These are phyloP conservation scores for Aspergillus egyptiacus DNA, from an alignment of 495 filamentous ascomycete genomes.

Conservation along the genomic window DNA sequence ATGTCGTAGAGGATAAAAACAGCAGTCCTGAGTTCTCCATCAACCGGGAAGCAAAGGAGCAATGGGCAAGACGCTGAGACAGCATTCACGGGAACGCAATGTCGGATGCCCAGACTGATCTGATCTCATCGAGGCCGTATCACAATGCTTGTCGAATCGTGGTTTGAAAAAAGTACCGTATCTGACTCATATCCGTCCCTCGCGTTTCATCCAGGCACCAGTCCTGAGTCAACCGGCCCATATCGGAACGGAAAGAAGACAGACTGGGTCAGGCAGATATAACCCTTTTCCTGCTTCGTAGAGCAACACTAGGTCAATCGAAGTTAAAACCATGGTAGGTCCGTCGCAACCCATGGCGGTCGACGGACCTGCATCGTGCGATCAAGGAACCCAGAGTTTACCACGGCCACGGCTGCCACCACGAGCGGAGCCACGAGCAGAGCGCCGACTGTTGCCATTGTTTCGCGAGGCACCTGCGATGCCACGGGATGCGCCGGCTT, in stretches of 20 bases:
- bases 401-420: constrained; percentile 40
- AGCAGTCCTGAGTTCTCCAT: constrained; percentile 5
- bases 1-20: constrained; percentile 1
- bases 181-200: constrained; percentile 14
- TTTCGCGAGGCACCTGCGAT: constrained; percentile 35
- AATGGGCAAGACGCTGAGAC: constrained; percentile 9
- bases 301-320: constrained; percentile 21
- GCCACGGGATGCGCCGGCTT: constrained; percentile 34
- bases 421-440: constrained; percentile 26
- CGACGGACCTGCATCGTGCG: constrained; percentile 18
- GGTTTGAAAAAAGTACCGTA: constrained; percentile 12
- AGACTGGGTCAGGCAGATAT: constrained; percentile 17
- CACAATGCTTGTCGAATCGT: constrained; percentile 9
- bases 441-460: constrained; percentile 27
- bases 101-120: constrained; percentile 4
- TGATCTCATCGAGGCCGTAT: constrained; percentile 2
- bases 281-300: constrained; percentile 16
- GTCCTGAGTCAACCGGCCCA: constrained; percentile 15
- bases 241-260: constrained; percentile 15
- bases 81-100: neutral
- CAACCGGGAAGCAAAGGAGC: constrained; percentile 12
- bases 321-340: constrained; percentile 13
- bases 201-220: constrained; percentile 14
- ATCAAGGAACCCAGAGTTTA: constrained; percentile 52
- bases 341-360: constrained; percentile 23